Conservation (phyloP, 495 filamentous ascomycete genomes). For the Hypoxylon crocopeplum region DNA sequence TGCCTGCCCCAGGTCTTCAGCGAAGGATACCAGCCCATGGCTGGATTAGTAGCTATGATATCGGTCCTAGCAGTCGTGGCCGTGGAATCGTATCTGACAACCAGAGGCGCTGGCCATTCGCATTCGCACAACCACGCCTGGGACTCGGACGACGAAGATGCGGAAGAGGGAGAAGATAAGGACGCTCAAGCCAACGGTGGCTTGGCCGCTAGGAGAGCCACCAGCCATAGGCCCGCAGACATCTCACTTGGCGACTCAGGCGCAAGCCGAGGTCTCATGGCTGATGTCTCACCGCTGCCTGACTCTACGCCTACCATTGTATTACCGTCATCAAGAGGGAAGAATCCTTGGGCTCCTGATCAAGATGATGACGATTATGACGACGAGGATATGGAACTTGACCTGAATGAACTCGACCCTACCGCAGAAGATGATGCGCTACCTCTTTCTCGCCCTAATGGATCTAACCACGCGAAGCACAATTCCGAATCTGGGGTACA, state of each 20-base stretch:
- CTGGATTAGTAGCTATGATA: constrained; percentile 79
- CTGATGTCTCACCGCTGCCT: constrained; percentile 56
- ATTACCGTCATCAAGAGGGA: constrained; percentile 10
- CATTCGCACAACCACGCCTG: constrained; percentile 54
- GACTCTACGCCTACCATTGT: constrained; percentile 45
- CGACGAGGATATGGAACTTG: constrained; percentile 57
- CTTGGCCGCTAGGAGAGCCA: constrained; percentile 30
- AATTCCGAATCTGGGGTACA: constrained; percentile 32
- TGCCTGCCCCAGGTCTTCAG: constrained; percentile 81
- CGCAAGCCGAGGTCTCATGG: constrained; percentile 54
- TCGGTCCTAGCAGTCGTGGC: constrained; percentile 76
- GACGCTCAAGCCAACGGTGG: constrained; percentile 28
- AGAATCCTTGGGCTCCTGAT: background rate
- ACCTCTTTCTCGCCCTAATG: constrained; percentile 30
- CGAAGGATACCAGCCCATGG: constrained; percentile 73
- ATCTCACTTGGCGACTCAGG: constrained; percentile 54
- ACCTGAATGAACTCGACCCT: constrained; percentile 59
- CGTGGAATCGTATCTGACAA: constrained; percentile 78
- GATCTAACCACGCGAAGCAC: constrained; percentile 21
- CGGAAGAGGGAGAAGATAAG: constrained; percentile 25
- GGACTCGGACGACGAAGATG: constrained; percentile 48
- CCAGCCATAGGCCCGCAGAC: constrained; percentile 45
- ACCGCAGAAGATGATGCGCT: constrained; percentile 29
- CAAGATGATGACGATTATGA: constrained; percentile 38
- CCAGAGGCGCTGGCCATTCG: constrained; percentile 59